phyloP scores from a whole-genome alignment of 2,329 filamentous ascomycete genomes.

The Monosporascus sp. region DNA sequence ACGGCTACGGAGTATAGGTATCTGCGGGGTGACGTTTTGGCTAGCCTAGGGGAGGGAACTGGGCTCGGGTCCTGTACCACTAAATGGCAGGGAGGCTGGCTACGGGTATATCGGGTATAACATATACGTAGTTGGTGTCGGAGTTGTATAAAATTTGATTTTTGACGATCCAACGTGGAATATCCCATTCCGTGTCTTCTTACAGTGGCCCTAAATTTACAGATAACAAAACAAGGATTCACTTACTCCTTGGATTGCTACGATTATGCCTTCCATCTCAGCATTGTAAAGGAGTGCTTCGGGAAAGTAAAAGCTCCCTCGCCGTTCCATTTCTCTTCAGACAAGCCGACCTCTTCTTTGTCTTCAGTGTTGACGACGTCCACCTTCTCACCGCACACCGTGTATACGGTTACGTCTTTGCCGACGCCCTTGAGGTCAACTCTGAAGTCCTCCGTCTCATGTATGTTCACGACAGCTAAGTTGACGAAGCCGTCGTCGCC shows the following conservation, averaged over 20 bases:
- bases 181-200: not conserved
- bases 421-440: slow-evolving; percentile 54
- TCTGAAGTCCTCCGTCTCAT: slow-evolving; percentile 53
- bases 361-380: slow-evolving; percentile 57
- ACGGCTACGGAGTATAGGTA: not conserved
- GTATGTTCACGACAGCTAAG: slow-evolving; percentile 69
- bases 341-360: slow-evolving; percentile 56
- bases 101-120: not conserved
- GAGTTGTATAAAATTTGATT: not conserved
- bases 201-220: not conserved
- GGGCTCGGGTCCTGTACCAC: not conserved
- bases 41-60: too few relatives aligned
- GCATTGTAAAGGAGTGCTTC: slow-evolving; percentile 64
- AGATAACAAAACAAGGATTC: slow-evolving; percentile 6
- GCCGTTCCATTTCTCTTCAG: slow-evolving; percentile 59
- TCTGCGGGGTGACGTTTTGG: not conserved
- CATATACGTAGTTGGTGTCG: not conserved
- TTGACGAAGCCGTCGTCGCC: slow-evolving; percentile 54
- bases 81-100: not conserved
- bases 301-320: slow-evolving; percentile 58
- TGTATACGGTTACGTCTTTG: slow-evolving; percentile 53
- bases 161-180: not conserved
- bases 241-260: not conserved
- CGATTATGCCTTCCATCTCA: slow-evolving; percentile 40
- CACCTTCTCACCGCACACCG: slow-evolving; percentile 53